Evolutionary conservation across 1,139 yeast genomes (phyloP).

Genomic region (Nakaseomyces nivariensis): DNA sequence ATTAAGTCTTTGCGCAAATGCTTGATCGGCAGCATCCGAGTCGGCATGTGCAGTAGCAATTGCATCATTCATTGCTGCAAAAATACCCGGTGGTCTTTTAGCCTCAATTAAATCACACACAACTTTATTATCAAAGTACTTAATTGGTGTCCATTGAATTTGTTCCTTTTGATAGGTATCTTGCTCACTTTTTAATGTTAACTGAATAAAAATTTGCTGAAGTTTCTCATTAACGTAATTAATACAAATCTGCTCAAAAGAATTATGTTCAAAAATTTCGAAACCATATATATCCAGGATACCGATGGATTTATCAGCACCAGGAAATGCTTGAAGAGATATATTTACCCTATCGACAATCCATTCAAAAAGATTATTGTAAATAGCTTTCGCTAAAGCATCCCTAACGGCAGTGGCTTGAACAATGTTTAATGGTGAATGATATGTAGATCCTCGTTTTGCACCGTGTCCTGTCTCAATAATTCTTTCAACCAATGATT

Average conservation of each 20-base stretch:
- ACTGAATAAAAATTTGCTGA: conserved; percentile 92
- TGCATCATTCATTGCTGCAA: conserved; percentile 94
- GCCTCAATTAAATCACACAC: conserved; percentile 97
- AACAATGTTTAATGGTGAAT: conserved; percentile 81
- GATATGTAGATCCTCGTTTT: conserved; percentile 86
- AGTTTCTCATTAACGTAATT: conserved; percentile 94
- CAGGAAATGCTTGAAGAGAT: conserved; percentile 46
- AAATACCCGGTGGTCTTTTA: conserved; percentile 90
- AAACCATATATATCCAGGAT: conserved; percentile 97
- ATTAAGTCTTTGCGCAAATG: conserved; percentile 85
- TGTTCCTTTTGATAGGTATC: conserved; percentile 94
- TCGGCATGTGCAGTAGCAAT: conserved; percentile 99
- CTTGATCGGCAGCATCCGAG: conserved; percentile 92
- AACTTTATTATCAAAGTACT: conserved; percentile 89
- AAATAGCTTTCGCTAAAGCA: conserved; percentile 90
- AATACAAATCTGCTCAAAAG: conserved; percentile 94
- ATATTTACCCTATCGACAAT: conserved; percentile 88
- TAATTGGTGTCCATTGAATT: conserved; percentile 96
- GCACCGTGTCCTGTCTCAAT: conserved; percentile 86
- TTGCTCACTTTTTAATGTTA: conserved; percentile 93
- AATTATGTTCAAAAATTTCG: conserved; percentile 93
- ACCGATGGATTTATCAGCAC: conserved; percentile 69
- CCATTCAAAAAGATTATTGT: conserved; percentile 92
- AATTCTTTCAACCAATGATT: conserved; percentile 66
- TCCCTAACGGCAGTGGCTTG: conserved; percentile 95